These are phyloP conservation scores for Yarrowia hollandica DNA, from an alignment of 805 yeast genomes.

Conservation along the genomic window DNA sequence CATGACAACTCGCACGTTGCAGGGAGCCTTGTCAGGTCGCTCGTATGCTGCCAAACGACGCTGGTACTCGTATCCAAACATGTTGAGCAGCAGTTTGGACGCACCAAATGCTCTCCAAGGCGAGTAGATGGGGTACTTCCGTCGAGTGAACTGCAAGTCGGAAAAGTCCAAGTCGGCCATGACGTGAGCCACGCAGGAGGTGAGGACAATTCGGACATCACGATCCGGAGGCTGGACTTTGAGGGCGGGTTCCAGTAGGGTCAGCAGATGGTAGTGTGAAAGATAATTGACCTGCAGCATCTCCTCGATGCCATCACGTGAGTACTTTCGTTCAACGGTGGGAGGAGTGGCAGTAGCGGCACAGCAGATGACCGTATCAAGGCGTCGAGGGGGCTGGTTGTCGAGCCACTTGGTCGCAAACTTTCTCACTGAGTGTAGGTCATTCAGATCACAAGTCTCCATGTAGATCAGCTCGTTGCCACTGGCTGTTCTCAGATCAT, in stretches of 20 bases:
- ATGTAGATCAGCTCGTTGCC: conserved; percentile 78
- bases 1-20: conserved; percentile 66
- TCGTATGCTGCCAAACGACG: conserved; percentile 57
- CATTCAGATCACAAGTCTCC: conserved; percentile 81
- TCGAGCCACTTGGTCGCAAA: conserved; percentile 96
- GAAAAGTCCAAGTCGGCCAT: conserved; percentile 63
- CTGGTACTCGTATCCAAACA: conserved; percentile 81
- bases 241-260: conserved; percentile 77
- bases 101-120: conserved; percentile 83
- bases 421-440: conserved; percentile 72
- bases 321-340: conserved; percentile 60
- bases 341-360: conserved; percentile 82
- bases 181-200: conserved; percentile 76
- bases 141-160: conserved; percentile 63
- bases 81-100: conserved; percentile 70
- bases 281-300: conserved; percentile 83
- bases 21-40: conserved; percentile 66
- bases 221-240: conserved; percentile 92
- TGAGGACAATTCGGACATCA: conserved; percentile 80
- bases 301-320: conserved; percentile 80
- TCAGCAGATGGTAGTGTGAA: conserved; percentile 77
- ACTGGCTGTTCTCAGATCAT: conserved; percentile 70
- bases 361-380: conserved; percentile 86
- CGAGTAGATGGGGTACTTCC: conserved; percentile 56
- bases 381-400: conserved; percentile 82